Evolutionary conservation across 169 alveolate species (phyloP), one percentile per base, ranked within the genome.

Genomic region (Eimeria tenella): DNA sequence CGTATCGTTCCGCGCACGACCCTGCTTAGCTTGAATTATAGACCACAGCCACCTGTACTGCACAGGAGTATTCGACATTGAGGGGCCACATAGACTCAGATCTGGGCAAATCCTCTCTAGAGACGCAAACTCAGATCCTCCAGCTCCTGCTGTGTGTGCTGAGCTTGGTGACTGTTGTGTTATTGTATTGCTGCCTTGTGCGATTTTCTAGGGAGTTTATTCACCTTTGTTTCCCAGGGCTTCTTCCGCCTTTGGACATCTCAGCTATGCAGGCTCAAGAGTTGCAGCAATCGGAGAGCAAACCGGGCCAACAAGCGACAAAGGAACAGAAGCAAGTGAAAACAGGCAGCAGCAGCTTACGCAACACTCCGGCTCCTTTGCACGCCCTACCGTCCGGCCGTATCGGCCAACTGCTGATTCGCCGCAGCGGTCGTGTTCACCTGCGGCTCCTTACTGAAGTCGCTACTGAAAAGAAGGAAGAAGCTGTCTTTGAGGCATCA

Each of bases 401-500:
- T 5, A 91, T 91, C n/a, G 94, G 94, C 8, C 71, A 63, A 65
- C 73, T 91, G 86, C 74, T 79, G 19, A 68, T 91, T 7, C 94
- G 75, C 74, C 91, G 94, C 53, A 91, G 94, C 52, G 94, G 94
- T 58, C 90, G 94, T 17, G 94, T 91, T 60, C 84, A 91, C 74
- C 70, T 91, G 63, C 88, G 94, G 42, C 86, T 91, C 55, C 91
- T 91, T 21, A 71, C 84, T 31, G 75, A 70, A 10, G 52, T 15
- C 31, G 11, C 75, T n/a, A 19, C 62, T 49, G n/a, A 17, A 19
- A 56, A 62, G 31, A 52, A 19, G 49, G 90, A 70, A 19, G 49
- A 11, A 31, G 25, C 65, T 52, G 63, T 21, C 17, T 86, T 52
- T 21, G 55, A 9, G 6, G 77, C 87, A 79, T 31, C 42, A 79